phyloP scores from a whole-genome alignment of 2,329 filamentous ascomycete genomes.

The Sporothrix schenckii region DNA sequence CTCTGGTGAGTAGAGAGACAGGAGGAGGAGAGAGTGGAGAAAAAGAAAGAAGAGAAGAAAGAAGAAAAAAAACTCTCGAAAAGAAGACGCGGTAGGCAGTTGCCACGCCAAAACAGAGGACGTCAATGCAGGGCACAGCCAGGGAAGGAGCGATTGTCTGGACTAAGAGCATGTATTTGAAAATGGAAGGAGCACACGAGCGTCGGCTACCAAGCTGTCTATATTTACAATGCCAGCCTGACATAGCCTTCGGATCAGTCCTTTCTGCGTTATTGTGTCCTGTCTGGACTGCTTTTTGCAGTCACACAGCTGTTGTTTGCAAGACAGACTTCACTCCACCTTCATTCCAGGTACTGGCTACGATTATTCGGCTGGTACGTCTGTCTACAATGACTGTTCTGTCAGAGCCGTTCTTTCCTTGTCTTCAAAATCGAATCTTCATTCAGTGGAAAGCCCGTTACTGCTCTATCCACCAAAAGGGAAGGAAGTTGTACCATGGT shows the following conservation, averaged over 20 bases:
- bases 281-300: too few relatives aligned
- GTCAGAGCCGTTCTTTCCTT: too few relatives aligned
- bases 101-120: neutral
- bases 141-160: constrained; percentile 13
- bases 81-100: neutral
- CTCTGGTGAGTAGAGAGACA: neutral
- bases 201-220: neutral
- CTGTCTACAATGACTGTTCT: too few relatives aligned
- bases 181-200: neutral
- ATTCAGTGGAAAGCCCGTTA: neutral
- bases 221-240: neutral
- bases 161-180: neutral
- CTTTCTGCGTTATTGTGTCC: neutral
- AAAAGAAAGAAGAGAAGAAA: too few relatives aligned
- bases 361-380: too few relatives aligned
- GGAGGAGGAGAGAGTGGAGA: neutral
- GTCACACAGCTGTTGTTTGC: too few relatives aligned
- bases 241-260: neutral
- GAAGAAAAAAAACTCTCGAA: neutral
- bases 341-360: too few relatives aligned
- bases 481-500: neutral
- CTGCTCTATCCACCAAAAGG: neutral
- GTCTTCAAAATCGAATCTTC: too few relatives aligned
- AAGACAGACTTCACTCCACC: too few relatives aligned
- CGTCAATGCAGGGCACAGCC: neutral